These are phyloP conservation scores for Litchi chinensis DNA, from an alignment of 345 rosid genomes.

Conservation along the genomic window DNA sequence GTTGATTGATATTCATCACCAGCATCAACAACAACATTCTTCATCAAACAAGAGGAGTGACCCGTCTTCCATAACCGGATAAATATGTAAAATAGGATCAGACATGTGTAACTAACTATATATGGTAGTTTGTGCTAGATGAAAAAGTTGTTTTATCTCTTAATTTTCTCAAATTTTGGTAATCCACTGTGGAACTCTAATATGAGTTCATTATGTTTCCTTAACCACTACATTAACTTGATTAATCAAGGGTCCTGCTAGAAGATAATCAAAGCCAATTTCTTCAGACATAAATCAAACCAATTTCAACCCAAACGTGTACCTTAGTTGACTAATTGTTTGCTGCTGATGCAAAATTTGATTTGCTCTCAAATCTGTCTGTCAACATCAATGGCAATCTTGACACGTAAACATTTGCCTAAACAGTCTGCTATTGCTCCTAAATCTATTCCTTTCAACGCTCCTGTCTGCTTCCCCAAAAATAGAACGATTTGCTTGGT, in stretches of 20 bases:
- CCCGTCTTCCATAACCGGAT: constrained; percentile 61
- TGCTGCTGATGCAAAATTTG: too few relatives aligned
- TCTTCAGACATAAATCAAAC: neutral
- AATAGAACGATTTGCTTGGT: neutral
- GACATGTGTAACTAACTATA: neutral
- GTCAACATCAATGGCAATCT: too few relatives aligned
- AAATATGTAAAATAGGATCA: neutral
- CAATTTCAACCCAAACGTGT: neutral
- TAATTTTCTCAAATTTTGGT: neutral
- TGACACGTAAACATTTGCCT: neutral
- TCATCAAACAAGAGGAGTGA: constrained; percentile 64
- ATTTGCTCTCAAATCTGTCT: neutral
- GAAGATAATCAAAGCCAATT: neutral
- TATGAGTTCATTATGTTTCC: neutral
- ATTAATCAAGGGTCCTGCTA: too few relatives aligned
- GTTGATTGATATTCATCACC: constrained; percentile 42
- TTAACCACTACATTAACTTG: too few relatives aligned
- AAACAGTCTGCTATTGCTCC: neutral
- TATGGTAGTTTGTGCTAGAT: neutral
- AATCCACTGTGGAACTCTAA: neutral
- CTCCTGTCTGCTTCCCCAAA: too few relatives aligned
- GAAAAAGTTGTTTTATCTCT: constrained; percentile 1
- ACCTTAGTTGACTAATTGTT: neutral
- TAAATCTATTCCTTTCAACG: too few relatives aligned
- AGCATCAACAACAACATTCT: constrained; percentile 50